phyloP scores from a whole-genome alignment of 768 basidiomycete genomes.

The Plicaturopsis crispa region DNA sequence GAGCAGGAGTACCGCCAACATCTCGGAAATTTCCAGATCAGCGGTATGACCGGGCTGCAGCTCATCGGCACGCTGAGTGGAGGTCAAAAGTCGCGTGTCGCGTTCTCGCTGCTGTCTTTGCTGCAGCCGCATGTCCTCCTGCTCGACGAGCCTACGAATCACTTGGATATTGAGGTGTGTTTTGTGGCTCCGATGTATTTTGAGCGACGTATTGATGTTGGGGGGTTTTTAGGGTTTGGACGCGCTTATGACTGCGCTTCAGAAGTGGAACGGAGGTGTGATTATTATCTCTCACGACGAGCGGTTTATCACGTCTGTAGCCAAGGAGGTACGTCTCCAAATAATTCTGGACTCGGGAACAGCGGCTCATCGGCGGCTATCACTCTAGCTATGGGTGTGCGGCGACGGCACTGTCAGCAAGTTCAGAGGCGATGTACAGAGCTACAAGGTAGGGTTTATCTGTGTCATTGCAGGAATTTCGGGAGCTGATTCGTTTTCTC shows the following conservation, averaged over 20 bases:
- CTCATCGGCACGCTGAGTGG: slow-evolving; percentile 87
- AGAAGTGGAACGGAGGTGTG: slow-evolving; percentile 83
- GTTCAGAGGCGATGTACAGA: slow-evolving; percentile 85
- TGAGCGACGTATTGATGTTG: slow-evolving; percentile 3
- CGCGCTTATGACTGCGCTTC: slow-evolving; percentile 80
- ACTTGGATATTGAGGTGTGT: slow-evolving; percentile 84
- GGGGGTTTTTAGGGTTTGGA: slow-evolving; percentile 71
- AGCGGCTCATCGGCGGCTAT: slow-evolving; percentile 4
- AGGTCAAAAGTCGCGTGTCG: slow-evolving; percentile 94
- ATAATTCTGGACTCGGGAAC: no score
- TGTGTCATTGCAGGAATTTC: neutral
- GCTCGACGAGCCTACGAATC: slow-evolving; percentile 97
- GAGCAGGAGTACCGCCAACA: slow-evolving; percentile 97
- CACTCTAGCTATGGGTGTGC: slow-evolving; percentile 83
- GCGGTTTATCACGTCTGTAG: slow-evolving; percentile 86
- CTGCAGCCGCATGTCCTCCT: slow-evolving; percentile 88
- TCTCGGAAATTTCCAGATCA: slow-evolving; percentile 95
- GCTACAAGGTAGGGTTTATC: slow-evolving; percentile 65
- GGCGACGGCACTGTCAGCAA: slow-evolving; percentile 73
- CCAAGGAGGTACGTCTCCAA: slow-evolving; percentile 57
- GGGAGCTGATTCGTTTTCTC: slow-evolving; percentile 4
- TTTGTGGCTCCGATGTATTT: neutral
- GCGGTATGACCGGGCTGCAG: slow-evolving; percentile 93
- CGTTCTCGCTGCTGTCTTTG: slow-evolving; percentile 81
- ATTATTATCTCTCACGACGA: slow-evolving; percentile 96